Conservation (phyloP, 306 rosid genomes). For the Fragaria vesca region DNA sequence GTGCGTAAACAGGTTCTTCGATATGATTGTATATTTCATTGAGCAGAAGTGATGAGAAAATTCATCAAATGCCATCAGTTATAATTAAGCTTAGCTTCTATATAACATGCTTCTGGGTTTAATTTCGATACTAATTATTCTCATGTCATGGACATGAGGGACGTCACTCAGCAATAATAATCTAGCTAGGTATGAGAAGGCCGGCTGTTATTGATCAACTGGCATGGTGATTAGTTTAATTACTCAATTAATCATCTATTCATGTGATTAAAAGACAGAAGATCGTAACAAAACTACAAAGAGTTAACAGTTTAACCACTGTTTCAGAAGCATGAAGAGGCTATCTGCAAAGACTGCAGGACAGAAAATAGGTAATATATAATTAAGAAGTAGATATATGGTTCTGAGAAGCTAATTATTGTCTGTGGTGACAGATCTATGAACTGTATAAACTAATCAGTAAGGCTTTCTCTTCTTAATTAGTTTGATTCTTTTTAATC, state of each 20-base stretch:
- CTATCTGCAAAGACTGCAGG: not conserved
- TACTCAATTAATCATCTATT: not conserved
- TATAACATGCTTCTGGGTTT: constrained; percentile 23
- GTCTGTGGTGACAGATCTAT: not conserved
- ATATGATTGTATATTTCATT: constrained; percentile 14
- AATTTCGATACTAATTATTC: constrained; percentile 6
- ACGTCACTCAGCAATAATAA: not conserved
- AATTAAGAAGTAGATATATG: constrained; percentile 7
- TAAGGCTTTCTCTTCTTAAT: not conserved
- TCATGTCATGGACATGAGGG: not conserved
- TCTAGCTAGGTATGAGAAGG: no score
- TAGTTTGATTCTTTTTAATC: not conserved
- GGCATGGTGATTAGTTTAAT: constrained; percentile 6
- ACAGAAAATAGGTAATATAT: not conserved
- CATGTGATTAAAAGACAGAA: constrained; percentile 14
- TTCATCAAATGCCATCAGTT: constrained; percentile 12
- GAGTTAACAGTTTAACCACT: not conserved
- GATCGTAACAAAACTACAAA: not conserved
- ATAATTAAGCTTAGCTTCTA: not conserved
- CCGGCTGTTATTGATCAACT: constrained; percentile 2
- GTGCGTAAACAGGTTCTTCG: constrained; percentile 29
- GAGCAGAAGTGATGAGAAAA: constrained; percentile 11
- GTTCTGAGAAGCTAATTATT: constrained; percentile 15
- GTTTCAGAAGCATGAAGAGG: constrained; percentile 22
- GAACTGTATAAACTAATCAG: not conserved